Evolutionary conservation across 2,329 filamentous ascomycete species (phyloP), one percentile per base, ranked within the genome.

Genomic region (Fusarium sp.): DNA sequence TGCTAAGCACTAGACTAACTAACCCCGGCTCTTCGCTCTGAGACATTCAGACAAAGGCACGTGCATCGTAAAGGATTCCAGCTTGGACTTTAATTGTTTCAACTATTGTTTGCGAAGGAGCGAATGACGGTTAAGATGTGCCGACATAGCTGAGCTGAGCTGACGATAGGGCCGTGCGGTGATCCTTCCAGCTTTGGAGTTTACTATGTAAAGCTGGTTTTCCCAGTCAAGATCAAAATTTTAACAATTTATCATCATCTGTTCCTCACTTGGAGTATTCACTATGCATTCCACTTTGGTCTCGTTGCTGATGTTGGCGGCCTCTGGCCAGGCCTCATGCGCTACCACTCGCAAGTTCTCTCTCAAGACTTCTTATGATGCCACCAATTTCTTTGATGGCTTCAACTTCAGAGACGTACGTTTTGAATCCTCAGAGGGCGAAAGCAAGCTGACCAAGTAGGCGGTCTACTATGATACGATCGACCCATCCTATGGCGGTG

Each of bases 321-420:
- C 46, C 2, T 35, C 45, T 7, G 19, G 33, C 13, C 58, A 53
- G 7, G 54, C 40, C 2, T 53, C 53, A 7, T 64, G 47, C 27
- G 32, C 37, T 7, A 10, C 47, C n/a, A 22, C 23, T 13, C 53
- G 33, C 40, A 49, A 54, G 40, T 65, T 65, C 22, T 39, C 62
- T 19, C 54, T 65, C 4, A 65, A 55, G 27, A 65, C 40, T 3
- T 64, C 52, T 1, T 66, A 70, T 40, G 55, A 73, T 44, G 7
- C 40, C 1, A 67, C n/a, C 17, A 84, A 83, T 73, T 83, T 84
- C 70, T 81, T 83, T 48, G 75, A 79, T 56, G 79, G 82, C 67
- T 84, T 82, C 56, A 46, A 75, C 40, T 83, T 83, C 68, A 52
- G 22, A 54, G 61, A 63, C 30, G 58, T 60, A 37, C 17, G 57